Conservation (phyloP, 2,329 filamentous ascomycete species). For the Ophiostoma perfectum region DNA sequence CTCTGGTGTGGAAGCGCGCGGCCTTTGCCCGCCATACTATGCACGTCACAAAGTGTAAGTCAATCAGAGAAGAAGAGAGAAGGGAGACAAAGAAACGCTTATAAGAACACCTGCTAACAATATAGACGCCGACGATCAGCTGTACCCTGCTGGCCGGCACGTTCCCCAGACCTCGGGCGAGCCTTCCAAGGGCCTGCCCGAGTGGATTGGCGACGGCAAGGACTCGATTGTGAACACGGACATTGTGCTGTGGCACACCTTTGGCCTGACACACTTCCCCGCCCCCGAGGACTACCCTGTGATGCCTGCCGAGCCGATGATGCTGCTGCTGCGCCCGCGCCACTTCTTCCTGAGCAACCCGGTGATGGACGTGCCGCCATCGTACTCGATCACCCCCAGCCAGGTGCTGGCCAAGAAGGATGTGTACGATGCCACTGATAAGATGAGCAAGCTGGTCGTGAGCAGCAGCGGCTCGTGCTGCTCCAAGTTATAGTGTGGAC, state of each 20-base stretch:
- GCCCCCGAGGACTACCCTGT: slow-evolving; percentile 86
- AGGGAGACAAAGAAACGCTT: too few species aligned
- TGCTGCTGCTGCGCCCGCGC: slow-evolving; percentile 67
- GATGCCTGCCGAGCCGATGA: slow-evolving; percentile 86
- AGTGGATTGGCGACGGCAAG: slow-evolving; percentile 68
- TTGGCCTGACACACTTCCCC: slow-evolving; percentile 85
- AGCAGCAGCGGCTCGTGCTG: slow-evolving; percentile 17
- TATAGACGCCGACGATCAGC: slow-evolving; percentile 63
- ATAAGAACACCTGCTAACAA: too few species aligned
- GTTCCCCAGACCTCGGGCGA: slow-evolving; percentile 83
- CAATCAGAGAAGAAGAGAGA: too few species aligned
- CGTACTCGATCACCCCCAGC: slow-evolving; percentile 66
- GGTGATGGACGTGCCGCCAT: slow-evolving; percentile 73
- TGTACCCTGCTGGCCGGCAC: slow-evolving; percentile 81
- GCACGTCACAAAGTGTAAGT: slow-evolving; percentile 68
- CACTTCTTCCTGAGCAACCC: slow-evolving; percentile 82
- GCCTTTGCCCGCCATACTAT: slow-evolving; percentile 83
- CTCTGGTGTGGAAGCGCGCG: slow-evolving; percentile 82
- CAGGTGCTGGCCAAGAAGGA: slow-evolving; percentile 49
- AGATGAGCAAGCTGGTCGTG: slow-evolving; percentile 39
- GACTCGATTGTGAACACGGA: slow-evolving; percentile 73
- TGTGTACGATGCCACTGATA: slow-evolving; percentile 45
- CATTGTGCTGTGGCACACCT: slow-evolving; percentile 89
- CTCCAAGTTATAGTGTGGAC: neutral
- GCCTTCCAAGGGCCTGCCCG: slow-evolving; percentile 64